A percentile compares a stretch with the other conserved stretches of the same genome.
These are phyloP conservation scores for Zymoseptoria passerinii DNA, from an alignment of 2,329 filamentous ascomycete genomes.

Conservation along the genomic window DNA sequence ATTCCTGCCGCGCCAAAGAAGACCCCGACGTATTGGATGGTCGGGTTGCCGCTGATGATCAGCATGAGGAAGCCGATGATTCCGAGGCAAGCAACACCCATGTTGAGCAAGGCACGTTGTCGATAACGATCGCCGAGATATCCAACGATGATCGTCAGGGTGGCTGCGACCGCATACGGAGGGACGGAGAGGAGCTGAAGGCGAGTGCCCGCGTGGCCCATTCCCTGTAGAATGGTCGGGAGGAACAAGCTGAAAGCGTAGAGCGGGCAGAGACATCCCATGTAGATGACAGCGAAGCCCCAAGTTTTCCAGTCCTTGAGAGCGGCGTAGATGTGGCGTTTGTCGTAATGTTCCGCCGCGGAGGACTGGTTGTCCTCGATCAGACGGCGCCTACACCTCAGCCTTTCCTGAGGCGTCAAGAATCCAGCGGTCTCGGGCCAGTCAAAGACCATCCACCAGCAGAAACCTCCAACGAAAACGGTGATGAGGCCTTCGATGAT, in stretches of 20 bases:
- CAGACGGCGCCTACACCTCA: slow-evolving; percentile 20
- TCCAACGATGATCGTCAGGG: slow-evolving; percentile 61
- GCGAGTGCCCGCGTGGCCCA: slow-evolving; percentile 50
- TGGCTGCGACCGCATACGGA: slow-evolving; percentile 62
- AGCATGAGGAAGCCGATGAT: slow-evolving; percentile 75
- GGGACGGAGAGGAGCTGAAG: slow-evolving; percentile 67
- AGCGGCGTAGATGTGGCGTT: slow-evolving; percentile 20
- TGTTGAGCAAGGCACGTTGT: slow-evolving; percentile 72
- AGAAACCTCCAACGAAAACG: slow-evolving; percentile 43
- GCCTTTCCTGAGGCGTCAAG: slow-evolving; percentile 39
- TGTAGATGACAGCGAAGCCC: slow-evolving; percentile 61
- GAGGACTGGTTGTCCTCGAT: slow-evolving; percentile 21
- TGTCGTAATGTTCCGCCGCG: slow-evolving; percentile 20
- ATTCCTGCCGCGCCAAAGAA: slow-evolving; percentile 83
- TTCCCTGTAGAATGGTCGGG: slow-evolving; percentile 24
- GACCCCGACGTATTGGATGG: slow-evolving; percentile 70
- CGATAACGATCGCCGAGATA: slow-evolving; percentile 67
- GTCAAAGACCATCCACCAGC: slow-evolving; percentile 38
- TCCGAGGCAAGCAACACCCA: slow-evolving; percentile 58
- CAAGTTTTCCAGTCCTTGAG: slow-evolving; percentile 80
- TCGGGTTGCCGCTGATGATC: slow-evolving; percentile 53
- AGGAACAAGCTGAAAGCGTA: slow-evolving; percentile 29
- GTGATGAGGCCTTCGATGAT: slow-evolving; percentile 57
- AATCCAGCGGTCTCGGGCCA: slow-evolving; percentile 53
- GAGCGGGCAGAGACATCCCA: slow-evolving; percentile 40